Evolutionary conservation across 441 rosid genomes (phyloP).

Genomic region (Adansonia rubrostipa): DNA sequence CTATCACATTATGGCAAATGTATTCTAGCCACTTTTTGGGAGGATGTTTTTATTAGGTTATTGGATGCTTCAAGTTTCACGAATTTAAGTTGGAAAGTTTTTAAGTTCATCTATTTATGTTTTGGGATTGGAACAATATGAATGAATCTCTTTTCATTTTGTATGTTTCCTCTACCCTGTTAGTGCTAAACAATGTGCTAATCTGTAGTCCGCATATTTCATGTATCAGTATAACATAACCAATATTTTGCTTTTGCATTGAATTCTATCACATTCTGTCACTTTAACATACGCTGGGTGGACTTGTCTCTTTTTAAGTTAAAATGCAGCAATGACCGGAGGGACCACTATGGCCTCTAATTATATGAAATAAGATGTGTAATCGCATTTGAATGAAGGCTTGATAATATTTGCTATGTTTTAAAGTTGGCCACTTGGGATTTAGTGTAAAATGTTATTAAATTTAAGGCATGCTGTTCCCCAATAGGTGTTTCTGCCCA

Average conservation of each 20-base stretch:
- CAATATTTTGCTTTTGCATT: background rate
- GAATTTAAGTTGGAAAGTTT: conserved; percentile 1
- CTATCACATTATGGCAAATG: background rate
- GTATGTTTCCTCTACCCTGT: background rate
- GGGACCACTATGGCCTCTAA: background rate
- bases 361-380: background rate
- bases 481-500: background rate
- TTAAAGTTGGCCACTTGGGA: background rate
- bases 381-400: background rate
- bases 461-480: background rate
- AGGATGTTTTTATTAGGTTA: background rate
- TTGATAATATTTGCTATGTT: background rate
- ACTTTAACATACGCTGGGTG: background rate
- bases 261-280: background rate
- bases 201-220: background rate
- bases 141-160: background rate
- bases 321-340: background rate
- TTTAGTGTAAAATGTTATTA: background rate
- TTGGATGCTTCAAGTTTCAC: background rate
- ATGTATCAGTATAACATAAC: background rate
- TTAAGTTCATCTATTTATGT: background rate
- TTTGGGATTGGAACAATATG: background rate
- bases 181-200: background rate
- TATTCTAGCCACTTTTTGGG: background rate
- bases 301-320: background rate